These are phyloP conservation scores for Trypanosoma boissoni DNA, from an alignment of 208 protist species.

Conservation along the genomic window DNA sequence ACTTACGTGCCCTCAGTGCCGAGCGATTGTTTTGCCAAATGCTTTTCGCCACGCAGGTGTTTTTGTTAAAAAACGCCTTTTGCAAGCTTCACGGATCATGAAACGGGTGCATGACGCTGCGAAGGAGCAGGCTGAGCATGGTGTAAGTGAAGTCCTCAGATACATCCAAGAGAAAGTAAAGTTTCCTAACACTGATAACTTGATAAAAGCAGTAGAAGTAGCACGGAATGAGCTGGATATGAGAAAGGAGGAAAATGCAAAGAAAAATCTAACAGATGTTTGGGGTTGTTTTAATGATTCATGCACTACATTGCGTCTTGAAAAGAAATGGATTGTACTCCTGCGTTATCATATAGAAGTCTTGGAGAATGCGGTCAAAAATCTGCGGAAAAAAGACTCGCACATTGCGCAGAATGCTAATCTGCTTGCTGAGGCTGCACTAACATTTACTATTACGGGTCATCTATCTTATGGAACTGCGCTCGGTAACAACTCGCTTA, in stretches of 20 bases:
- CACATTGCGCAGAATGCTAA: constrained; percentile 7
- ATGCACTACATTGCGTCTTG: neutral
- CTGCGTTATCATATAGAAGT: constrained; percentile 15
- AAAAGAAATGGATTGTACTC: constrained; percentile 1
- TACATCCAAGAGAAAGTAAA: neutral
- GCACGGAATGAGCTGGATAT: neutral
- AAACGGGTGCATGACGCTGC: neutral
- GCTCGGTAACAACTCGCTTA: neutral
- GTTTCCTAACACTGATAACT: neutral
- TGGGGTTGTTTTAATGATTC: neutral
- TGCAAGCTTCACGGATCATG: neutral
- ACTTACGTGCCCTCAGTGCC: constrained; percentile 4
- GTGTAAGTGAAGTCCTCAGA: neutral
- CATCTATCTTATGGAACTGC: neutral
- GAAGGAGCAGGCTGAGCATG: neutral
- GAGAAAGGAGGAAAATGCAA: neutral
- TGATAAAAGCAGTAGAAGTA: neutral
- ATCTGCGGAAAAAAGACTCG: constrained; percentile 4
- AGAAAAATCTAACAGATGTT: neutral
- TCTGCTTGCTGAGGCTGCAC: constrained; percentile 7
- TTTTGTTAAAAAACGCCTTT: constrained; percentile 1
- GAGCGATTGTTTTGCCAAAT: neutral
- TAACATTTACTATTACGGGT: constrained; percentile 10
- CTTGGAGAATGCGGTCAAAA: neutral
- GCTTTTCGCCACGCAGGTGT: neutral